Base-by-base conservation (phyloP, 768 basidiomycete genomes). In the Clitopilus passeckerianus region DNA sequence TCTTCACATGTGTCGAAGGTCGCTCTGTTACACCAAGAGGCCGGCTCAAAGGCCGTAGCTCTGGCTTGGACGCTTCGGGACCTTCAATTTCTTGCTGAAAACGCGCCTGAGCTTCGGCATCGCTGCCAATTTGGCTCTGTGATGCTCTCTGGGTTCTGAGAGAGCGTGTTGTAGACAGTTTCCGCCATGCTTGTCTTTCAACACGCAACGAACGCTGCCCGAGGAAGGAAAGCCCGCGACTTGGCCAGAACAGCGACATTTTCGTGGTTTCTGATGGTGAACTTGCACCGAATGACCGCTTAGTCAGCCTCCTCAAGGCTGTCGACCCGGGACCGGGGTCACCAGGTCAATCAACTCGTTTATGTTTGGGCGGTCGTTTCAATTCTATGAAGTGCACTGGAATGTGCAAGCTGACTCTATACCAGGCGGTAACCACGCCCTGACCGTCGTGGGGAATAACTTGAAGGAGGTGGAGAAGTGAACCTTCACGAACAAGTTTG, bases 1-100 rank as follows among this genome's bases (percentile, higher is more conserved):
- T 81, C 68, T 80, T 85, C 43, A 71, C 68, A 12, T 80, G 70
- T 7, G 89, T 84, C 6, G 80, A 81, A 0, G 93, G 95, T 22
- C 79, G 77, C 58, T 88, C 82, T 43, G 75, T 73, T 34, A 95
- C 81, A n/a, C 95, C 95, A 9, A 95, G 75, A 8, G 95, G 92
- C 20, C 90, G 74, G 58, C 75, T 78, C 27, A 91, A 72, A 23
- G 74, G 71, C 37, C 69, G 70, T 30, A 81, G 59, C 5, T 65
- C 66, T 33, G 61, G 58, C 22, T 62, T 58, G 54, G 67, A 68
- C 5, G 60, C 62, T 22, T 63, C 60, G 2, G 67, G 55, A 2
- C 57, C 59, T 62, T 64, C 58, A 58, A 60, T 46, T 24, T 66
- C 63, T 60, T 59, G 44, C 33, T 64, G 44, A 5, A 59, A 54